Evolutionary conservation across 208 protist genomes (phyloP).

Genomic region (Wallacemonas sp.): DNA sequence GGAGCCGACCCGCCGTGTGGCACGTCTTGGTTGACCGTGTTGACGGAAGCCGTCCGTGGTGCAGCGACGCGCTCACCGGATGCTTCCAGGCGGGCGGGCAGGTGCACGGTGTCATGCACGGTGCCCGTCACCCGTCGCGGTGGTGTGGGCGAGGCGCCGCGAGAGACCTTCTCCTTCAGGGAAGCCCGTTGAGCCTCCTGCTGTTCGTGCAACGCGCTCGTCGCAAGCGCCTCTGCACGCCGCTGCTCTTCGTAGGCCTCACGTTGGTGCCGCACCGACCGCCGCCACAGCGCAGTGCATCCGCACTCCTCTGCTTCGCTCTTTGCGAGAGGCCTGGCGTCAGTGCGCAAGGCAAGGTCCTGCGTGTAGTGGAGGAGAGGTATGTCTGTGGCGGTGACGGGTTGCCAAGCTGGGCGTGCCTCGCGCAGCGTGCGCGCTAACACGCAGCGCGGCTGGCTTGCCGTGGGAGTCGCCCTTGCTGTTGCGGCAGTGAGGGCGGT

Average conservation of each 20-base stretch:
- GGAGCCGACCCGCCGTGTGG: too few relatives aligned
- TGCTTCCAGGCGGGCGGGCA: too few relatives aligned
- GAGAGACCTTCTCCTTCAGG: background rate
- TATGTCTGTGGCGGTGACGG: conserved; percentile 48
- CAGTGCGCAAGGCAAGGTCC: conserved; percentile 34
- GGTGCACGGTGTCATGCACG: too few relatives aligned
- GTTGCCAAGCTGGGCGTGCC: conserved; percentile 50
- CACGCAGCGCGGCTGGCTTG: background rate
- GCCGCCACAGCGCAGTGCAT: conserved; percentile 56
- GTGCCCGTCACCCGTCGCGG: too few relatives aligned
- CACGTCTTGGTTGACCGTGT: too few relatives aligned
- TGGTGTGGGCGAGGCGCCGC: background rate
- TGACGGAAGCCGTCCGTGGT: too few relatives aligned
- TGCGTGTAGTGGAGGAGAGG: conserved; percentile 49
- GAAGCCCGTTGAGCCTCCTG: conserved; percentile 1
- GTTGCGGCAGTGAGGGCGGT: background rate
- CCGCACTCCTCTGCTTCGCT: conserved; percentile 38
- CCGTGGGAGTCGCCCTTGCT: background rate
- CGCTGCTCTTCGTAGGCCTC: background rate
- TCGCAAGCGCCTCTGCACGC: background rate
- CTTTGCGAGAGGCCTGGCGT: conserved; percentile 13
- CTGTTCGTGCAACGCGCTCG: background rate
- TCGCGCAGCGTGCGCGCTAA: background rate
- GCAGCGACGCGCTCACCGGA: too few relatives aligned
- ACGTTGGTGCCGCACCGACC: conserved; percentile 13